Evolutionary conservation across 202 grass and related monocot genomes (phyloP), one percentile per base, ranked within the genome.

Genomic region (Elaeis oleifera): DNA sequence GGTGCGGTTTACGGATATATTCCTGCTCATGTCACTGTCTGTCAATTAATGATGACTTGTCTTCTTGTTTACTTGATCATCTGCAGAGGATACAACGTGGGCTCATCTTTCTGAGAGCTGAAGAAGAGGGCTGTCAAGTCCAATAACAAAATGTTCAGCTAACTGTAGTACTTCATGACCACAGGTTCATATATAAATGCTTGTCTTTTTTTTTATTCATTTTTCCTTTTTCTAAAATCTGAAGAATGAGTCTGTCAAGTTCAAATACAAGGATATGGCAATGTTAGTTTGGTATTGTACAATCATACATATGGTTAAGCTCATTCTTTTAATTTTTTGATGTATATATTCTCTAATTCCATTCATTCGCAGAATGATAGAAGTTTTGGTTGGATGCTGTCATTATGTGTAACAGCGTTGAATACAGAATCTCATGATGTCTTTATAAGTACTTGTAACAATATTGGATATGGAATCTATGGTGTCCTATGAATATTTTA

Each of bases 1-100:
- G 83, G 94, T 99, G 79, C 24, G 26, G 3, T 28, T 36, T 52
- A n/a, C 22, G 5, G 17, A 3, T 79, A 74, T 44, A 44, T 44
- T 44, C 36, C 25, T 69, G 18, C 14, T 74, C 18, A 25, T 5
- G 23, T 44, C 36, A 44, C 36, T 44, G 36, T 31, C 5, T 63
- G 28, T 31, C 18, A 18, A 9, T 19, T 21, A 23, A 3, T 55
- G 59, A 39, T 72, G 16, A 54, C 48, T 54, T 23, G 9, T 74
- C 4, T 59, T 19, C 68, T 71, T 68, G 16, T 57, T 65, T 18
- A 9, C 54, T 24, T 70, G 59, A 49, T 65, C 56, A 24, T 61
- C 24, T 77, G 29, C 76, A 99, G 94, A 86, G 94, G 81, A 84
- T 99, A 74, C 86, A 82, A 56, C 83, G 56, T 53, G 82, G 74